Evolutionary conservation across 768 basidiomycete genomes (phyloP).

Genomic region (Tubosaeta sp.): DNA sequence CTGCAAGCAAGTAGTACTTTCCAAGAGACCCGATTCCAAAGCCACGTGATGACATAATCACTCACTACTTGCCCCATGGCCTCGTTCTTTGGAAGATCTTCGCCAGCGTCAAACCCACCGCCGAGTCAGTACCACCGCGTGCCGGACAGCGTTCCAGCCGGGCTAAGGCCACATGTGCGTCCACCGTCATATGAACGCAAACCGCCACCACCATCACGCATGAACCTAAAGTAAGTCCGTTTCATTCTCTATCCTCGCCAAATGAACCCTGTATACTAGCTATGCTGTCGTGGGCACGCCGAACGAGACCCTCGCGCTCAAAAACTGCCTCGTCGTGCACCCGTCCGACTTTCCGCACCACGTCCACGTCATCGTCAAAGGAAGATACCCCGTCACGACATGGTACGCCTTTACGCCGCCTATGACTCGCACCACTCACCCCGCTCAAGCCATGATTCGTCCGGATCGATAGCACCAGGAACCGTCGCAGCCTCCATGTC

Average conservation of each 20-base stretch:
- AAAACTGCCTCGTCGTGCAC: slow-evolving; percentile 79
- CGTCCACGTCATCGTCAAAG: slow-evolving; percentile 74
- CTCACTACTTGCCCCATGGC: slow-evolving; percentile 13
- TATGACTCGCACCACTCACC: slow-evolving; percentile 24
- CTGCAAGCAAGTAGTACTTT: background rate
- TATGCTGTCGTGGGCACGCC: slow-evolving; percentile 60
- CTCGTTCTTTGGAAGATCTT: slow-evolving; percentile 43
- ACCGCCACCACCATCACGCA: slow-evolving; percentile 33
- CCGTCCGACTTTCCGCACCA: slow-evolving; percentile 70
- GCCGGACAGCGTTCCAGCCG: slow-evolving; percentile 36
- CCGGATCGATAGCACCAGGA: slow-evolving; percentile 63
- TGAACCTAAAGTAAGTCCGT: slow-evolving; percentile 22
- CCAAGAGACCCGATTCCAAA: background rate
- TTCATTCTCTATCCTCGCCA: background rate
- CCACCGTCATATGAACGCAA: slow-evolving; percentile 39
- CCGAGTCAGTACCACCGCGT: slow-evolving; percentile 42
- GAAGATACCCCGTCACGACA: slow-evolving; percentile 65
- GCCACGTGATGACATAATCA: slow-evolving; percentile 19
- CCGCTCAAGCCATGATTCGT: slow-evolving; percentile 66
- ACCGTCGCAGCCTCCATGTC: slow-evolving; percentile 70
- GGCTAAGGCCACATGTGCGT: slow-evolving; percentile 32
- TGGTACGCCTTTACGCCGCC: slow-evolving; percentile 45
- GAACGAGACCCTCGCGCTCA: slow-evolving; percentile 64
- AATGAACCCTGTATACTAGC: slow-evolving; percentile 25
- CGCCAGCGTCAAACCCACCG: slow-evolving; percentile 28